Base-by-base conservation (phyloP, 2,329 filamentous ascomycete genomes). In the Aureobasidium sp. region DNA sequence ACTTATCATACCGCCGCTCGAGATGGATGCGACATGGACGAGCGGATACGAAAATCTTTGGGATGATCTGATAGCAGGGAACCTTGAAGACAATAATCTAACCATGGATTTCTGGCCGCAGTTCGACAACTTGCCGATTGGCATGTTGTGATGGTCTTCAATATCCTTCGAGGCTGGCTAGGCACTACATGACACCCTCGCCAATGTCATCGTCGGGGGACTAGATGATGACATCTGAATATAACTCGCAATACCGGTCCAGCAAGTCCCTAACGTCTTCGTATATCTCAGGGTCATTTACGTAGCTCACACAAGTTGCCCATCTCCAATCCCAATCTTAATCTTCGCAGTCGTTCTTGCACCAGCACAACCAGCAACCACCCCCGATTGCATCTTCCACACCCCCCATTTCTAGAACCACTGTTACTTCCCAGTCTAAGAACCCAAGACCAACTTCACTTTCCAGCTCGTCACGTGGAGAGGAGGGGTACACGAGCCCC, bases 91-190 rank as follows among this genome's bases (percentile, higher is more conserved):
- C 47, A 51, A 62, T n/a, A 27, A 38, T 18, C n/a, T 62, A 20
- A 62, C 59, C n/a, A 62, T 62, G 59, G 59, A 62, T 11, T 62
- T 62, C 16, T 62, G 59, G 59, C 59, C 59, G 38, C 47, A 50
- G 9, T 62, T 62, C 25, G 59, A 62, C 13, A 62, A 62, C 15
- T 23, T 62, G 16, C 59, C 59, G 4, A 25, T 51, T 4, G 47
- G 47, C 42, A 25, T 25, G 31, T 48, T 29, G 5, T 48, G 45
- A 48, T 9, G 18, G 38, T 10, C 15, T 40, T 40, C 38, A 36
- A 36, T 36, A 36, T 36, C 13, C 33, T 8, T 8, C 13, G 33
- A 36, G 33, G 7, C 7, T 36, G 33, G 7, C 7, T 13, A 36
- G 13, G 13, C 33, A 16, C 38, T 40, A 50, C 27, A 50, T 15